phyloP scores from a whole-genome alignment of 2,329 filamentous ascomycete genomes.

The Metarhizium guizhouense region DNA sequence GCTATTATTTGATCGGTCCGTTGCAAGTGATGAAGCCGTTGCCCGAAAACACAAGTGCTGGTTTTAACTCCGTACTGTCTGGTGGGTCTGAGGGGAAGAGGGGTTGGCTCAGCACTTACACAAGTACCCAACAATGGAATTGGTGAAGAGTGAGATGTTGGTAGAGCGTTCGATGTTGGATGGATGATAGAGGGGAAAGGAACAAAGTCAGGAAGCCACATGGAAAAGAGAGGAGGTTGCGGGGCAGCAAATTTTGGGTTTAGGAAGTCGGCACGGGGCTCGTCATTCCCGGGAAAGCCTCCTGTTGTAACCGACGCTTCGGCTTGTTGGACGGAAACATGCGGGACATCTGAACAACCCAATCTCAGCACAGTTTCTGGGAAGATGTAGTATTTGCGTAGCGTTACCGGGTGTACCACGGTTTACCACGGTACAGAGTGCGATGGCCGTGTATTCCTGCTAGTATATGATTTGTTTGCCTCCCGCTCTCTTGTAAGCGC shows the following conservation, averaged over 20 bases:
- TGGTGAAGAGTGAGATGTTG: background rate
- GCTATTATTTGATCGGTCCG: slow-evolving; percentile 8
- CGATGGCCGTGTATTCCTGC: too few species aligned
- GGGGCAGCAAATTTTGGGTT: slow-evolving; percentile 1
- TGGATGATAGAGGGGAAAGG: background rate
- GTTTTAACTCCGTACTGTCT: background rate
- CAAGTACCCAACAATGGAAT: background rate
- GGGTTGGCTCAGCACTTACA: slow-evolving; percentile 8
- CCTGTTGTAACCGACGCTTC: slow-evolving; percentile 20
- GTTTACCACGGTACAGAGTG: too few species aligned
- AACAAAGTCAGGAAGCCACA: background rate
- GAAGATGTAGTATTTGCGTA: too few species aligned
- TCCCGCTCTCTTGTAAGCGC: too few species aligned
- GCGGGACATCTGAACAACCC: slow-evolving; percentile 14
- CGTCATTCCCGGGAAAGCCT: slow-evolving; percentile 19
- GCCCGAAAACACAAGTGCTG: background rate
- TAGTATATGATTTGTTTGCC: too few species aligned
- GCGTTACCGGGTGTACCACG: too few species aligned
- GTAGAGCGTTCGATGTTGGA: background rate
- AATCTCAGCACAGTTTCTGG: background rate
- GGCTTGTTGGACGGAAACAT: slow-evolving; percentile 20
- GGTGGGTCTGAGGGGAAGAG: slow-evolving; percentile 4
- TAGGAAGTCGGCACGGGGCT: slow-evolving; percentile 1
- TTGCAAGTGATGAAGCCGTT: background rate
- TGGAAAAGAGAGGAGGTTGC: slow-evolving; percentile 1